Evolutionary conservation across 2,329 filamentous ascomycete genomes (phyloP).

Genomic region (Sporothrix humicola): DNA sequence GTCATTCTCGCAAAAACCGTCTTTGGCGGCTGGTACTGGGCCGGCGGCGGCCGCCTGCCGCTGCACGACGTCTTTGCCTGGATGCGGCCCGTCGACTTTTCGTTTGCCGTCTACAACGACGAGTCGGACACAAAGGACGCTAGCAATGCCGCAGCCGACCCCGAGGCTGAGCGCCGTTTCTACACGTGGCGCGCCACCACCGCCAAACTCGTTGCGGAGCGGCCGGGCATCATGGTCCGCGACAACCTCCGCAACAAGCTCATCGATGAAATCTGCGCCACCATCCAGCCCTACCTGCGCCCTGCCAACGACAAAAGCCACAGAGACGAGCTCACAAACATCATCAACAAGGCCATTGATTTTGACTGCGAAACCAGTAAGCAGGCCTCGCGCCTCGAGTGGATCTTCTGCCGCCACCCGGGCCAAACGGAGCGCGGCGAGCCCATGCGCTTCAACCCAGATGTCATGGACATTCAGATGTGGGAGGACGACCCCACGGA

Average conservation of each 20-base stretch:
- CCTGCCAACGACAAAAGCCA: conserved; percentile 24
- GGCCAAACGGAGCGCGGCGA: conserved; percentile 15
- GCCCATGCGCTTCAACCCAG: conserved; percentile 20
- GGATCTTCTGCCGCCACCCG: conserved; percentile 27
- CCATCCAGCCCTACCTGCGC: conserved; percentile 28
- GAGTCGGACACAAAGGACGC: not conserved
- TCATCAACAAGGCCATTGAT: conserved; percentile 33
- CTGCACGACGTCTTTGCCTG: conserved; percentile 22
- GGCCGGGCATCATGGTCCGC: conserved; percentile 4
- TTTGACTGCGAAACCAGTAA: conserved; percentile 34
- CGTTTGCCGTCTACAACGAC: conserved; percentile 6
- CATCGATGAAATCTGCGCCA: conserved; percentile 26
- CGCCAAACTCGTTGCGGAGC: conserved; percentile 28
- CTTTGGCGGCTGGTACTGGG: conserved; percentile 34
- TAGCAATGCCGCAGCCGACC: not conserved
- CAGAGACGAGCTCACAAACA: conserved; percentile 24
- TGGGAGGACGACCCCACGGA: conserved; percentile 21
- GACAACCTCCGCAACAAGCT: conserved; percentile 28
- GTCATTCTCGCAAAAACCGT: conserved; percentile 23
- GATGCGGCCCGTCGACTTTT: conserved; percentile 29
- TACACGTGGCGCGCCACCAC: conserved; percentile 33
- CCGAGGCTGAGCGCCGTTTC: conserved; percentile 33
- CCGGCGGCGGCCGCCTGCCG: conserved; percentile 20
- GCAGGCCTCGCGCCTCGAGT: conserved; percentile 31
- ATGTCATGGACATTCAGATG: conserved; percentile 25